Base-by-base conservation (phyloP, 208 protist genomes). In the Leptomonas pyrrhocoris region DNA sequence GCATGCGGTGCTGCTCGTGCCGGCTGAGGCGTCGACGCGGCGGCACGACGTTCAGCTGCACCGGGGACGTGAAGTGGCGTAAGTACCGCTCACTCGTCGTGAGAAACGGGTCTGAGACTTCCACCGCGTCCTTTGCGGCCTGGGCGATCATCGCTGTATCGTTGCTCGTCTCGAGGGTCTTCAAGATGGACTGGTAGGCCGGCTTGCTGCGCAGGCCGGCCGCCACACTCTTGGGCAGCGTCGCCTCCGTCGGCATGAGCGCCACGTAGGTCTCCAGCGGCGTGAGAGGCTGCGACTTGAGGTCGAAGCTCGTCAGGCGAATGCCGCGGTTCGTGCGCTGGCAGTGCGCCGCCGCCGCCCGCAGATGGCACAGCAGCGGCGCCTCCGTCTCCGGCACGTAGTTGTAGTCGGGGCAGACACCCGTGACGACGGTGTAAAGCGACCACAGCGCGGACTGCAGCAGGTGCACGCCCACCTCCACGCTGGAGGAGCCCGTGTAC, bases 201-300 rank as follows among this genome's bases (percentile, higher is more conserved):
- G 69, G 51, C n/a, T 79, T 61, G 51, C 80, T 65, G 30, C 80
- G 83, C 45, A 94, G 68, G 28, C 84, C 77, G 9, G 45, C 6
- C 28, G 60, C 73, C 2, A 94, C 75, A 36, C 81, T 80, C 46
- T 58, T 46, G 2, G 90, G 90, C 38, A 93, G 70, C 28, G 84
- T 56, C 30, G 86, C 81, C 69, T 90, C 83, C 13, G 85, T 91
- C 11, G 90, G 90, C 88, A 94, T 95, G 11, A 95, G 70, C 8
- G 90, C 90, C 50, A 93, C 83, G 68, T 88, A 92, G 34, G 85
- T 85, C 73, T 92, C 88, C 34, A 95, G 77, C 48, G 90, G 90
- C 12, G 84, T 85, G 16, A 95, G 90, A 7, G 90, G 90, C 36
- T 60, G 30, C 40, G 74, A 78, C 38, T 75, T 13, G 12, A 8